phyloP scores from a whole-genome alignment of 768 basidiomycete species.

The Hypsizygus marmoreus region DNA sequence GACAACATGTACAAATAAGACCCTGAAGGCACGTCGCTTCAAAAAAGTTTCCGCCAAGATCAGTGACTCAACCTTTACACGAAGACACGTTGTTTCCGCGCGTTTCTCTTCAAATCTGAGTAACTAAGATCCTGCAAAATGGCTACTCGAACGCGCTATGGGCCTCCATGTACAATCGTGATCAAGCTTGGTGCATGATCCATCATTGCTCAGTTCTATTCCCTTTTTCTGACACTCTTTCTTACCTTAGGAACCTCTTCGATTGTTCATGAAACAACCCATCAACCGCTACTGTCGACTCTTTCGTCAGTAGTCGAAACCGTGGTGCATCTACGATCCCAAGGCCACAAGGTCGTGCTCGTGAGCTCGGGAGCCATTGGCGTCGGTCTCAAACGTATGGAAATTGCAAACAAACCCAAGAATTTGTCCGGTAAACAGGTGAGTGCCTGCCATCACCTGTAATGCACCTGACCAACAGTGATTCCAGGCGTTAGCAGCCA shows the following conservation, averaged over 20 bases:
- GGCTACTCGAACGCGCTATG: slow-evolving; percentile 24
- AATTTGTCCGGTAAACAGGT: slow-evolving; percentile 91
- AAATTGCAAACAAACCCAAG: slow-evolving; percentile 76
- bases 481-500: slow-evolving; percentile 87
- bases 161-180: slow-evolving; percentile 66
- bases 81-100: too few relatives aligned
- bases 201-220: slow-evolving; percentile 9
- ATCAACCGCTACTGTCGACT: slow-evolving; percentile 87
- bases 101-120: too few relatives aligned
- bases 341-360: slow-evolving; percentile 93
- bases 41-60: too few relatives aligned
- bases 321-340: slow-evolving; percentile 69
- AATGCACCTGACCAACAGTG: background rate
- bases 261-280: slow-evolving; percentile 93
- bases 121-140: slow-evolving; percentile 5
- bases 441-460: slow-evolving; percentile 21
- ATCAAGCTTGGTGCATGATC: slow-evolving; percentile 74
- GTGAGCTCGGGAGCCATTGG: slow-evolving; percentile 98
- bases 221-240: slow-evolving; percentile 11
- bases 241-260: slow-evolving; percentile 80
- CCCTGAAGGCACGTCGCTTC: too few relatives aligned
- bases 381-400: slow-evolving; percentile 92
- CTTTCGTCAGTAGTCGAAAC: slow-evolving; percentile 93
- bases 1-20: too few relatives aligned
- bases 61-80: too few relatives aligned